These are phyloP conservation scores for Thielaviopsis populi DNA, from an alignment of 2,329 filamentous ascomycete genomes.

Conservation along the genomic window DNA sequence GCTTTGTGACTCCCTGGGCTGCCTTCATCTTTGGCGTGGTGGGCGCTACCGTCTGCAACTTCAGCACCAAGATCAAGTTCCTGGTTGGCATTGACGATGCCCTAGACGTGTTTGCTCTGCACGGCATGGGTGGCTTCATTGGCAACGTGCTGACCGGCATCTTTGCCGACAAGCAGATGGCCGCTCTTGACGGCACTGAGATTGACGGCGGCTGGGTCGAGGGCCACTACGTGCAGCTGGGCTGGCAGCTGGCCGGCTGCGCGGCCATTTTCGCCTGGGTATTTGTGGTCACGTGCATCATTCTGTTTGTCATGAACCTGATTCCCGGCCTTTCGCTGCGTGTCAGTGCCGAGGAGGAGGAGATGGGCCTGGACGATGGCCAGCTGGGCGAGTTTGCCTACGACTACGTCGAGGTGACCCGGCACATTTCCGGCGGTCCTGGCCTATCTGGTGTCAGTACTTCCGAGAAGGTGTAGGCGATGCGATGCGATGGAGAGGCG, in stretches of 20 bases:
- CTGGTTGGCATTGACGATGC: constrained; percentile 66
- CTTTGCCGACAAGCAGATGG: constrained; percentile 60
- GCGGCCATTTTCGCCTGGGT: constrained; percentile 50
- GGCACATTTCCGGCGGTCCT: constrained; percentile 40
- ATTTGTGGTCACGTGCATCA: constrained; percentile 51
- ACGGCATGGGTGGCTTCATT: constrained; percentile 68
- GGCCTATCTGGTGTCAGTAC: constrained; percentile 11
- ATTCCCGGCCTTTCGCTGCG: constrained; percentile 56
- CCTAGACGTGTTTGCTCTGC: constrained; percentile 82
- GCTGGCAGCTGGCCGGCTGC: constrained; percentile 55
- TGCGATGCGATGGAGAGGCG: too few relatives aligned
- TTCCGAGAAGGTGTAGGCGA: constrained; percentile 16
- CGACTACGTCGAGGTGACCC: constrained; percentile 59
- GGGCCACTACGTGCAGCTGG: constrained; percentile 54
- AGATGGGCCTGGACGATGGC: constrained; percentile 55
- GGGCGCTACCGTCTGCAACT: constrained; percentile 59
- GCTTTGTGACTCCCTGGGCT: constrained; percentile 57
- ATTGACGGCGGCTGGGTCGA: constrained; percentile 54
- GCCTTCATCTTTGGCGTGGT: constrained; percentile 43
- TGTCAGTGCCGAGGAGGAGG: constrained; percentile 50
- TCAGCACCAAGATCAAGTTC: constrained; percentile 71
- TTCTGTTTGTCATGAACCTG: constrained; percentile 56
- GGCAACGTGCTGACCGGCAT: constrained; percentile 67
- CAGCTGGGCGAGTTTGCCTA: constrained; percentile 74
- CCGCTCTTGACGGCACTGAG: constrained; percentile 48